These are phyloP conservation scores for Ambrosiella cleistominuta DNA, from an alignment of 2,329 filamentous ascomycete species.

Conservation along the genomic window DNA sequence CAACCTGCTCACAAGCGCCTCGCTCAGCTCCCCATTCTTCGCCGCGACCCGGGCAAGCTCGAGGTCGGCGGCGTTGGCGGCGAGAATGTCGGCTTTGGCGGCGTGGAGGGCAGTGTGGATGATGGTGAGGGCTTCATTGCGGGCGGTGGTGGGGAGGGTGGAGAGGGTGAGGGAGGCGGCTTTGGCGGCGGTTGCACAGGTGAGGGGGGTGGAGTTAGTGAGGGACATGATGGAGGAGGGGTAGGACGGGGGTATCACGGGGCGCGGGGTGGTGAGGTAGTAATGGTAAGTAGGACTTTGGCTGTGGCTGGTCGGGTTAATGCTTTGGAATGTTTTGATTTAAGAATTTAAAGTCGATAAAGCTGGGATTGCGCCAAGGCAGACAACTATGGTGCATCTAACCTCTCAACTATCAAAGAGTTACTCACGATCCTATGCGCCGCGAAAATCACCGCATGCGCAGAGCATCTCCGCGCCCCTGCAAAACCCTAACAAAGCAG, in stretches of 20 bases:
- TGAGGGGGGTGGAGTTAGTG: constrained; percentile 63
- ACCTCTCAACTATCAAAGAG: too few relatives aligned
- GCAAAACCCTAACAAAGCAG: too few relatives aligned
- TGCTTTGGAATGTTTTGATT: neutral
- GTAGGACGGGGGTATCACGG: neutral
- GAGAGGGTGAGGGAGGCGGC: constrained; percentile 68
- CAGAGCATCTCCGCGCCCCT: too few relatives aligned
- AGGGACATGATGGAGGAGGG: constrained; percentile 50
- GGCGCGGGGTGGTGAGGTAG: neutral
- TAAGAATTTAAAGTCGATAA: too few relatives aligned
- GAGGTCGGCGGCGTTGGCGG: constrained; percentile 73
- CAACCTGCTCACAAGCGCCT: constrained; percentile 71
- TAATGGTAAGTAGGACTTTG: neutral
- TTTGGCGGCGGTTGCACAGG: constrained; percentile 64
- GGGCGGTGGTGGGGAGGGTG: constrained; percentile 53
- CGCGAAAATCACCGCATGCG: too few relatives aligned
- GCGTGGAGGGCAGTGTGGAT: constrained; percentile 61
- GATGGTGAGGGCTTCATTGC: constrained; percentile 69
- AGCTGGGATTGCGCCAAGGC: too few relatives aligned
- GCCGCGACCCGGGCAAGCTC: constrained; percentile 56
- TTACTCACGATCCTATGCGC: too few relatives aligned
- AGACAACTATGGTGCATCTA: too few relatives aligned
- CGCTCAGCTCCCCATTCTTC: constrained; percentile 55
- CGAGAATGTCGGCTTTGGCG: constrained; percentile 58
- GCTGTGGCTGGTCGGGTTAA: neutral